These are phyloP conservation scores for Cucumis melo DNA, from an alignment of 306 rosid genomes.

Conservation along the genomic window DNA sequence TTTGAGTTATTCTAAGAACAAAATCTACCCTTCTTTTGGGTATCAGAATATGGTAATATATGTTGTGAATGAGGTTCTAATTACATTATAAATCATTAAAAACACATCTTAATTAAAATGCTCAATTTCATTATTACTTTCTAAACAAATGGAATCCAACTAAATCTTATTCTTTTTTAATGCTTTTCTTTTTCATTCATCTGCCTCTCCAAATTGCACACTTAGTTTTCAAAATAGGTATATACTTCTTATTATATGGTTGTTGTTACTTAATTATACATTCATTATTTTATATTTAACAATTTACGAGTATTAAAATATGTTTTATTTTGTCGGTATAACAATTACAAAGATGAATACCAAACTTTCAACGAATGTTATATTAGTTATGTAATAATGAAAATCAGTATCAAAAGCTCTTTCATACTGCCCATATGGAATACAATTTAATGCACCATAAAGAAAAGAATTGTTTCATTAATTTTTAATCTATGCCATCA, in stretches of 20 bases:
- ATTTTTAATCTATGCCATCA: too few species aligned
- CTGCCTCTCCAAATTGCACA: not conserved
- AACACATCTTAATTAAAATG: not conserved
- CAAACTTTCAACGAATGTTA: too few species aligned
- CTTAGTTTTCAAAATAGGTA: not conserved
- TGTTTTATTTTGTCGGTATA: too few species aligned
- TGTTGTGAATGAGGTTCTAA: slow-evolving; percentile 4
- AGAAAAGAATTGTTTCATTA: too few species aligned
- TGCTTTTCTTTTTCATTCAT: not conserved
- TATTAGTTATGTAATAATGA: too few species aligned
- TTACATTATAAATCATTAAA: not conserved
- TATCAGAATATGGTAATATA: not conserved
- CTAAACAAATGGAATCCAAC: not conserved
- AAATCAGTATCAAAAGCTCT: too few species aligned
- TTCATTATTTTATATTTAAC: too few species aligned
- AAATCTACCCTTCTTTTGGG: not conserved
- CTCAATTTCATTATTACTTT: not conserved
- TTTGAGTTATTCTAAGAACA: not conserved
- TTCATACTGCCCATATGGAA: too few species aligned
- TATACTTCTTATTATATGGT: not conserved
- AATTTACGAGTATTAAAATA: too few species aligned
- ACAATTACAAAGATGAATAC: too few species aligned
- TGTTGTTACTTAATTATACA: too few species aligned
- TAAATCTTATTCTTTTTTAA: not conserved
- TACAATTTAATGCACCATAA: too few species aligned